phyloP scores from a whole-genome alignment of 1,284 basidiomycete genomes.

The Malassezia sympodialis region DNA sequence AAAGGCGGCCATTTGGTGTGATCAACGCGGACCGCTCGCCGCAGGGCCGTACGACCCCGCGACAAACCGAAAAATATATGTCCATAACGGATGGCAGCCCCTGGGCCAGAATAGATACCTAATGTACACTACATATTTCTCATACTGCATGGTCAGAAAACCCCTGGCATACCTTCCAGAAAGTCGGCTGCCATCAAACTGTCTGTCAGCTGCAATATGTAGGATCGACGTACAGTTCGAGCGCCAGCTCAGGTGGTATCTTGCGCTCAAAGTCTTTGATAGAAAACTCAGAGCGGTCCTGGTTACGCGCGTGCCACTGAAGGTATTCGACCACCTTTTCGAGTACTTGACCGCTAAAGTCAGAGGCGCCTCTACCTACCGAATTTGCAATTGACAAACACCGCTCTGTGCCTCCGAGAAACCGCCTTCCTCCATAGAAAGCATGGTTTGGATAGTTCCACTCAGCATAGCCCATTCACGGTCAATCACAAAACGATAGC shows the following conservation, averaged over 20 bases:
- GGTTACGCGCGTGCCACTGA: constrained; percentile 63
- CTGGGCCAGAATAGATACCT: neutral
- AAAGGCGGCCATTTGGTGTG: constrained; percentile 22
- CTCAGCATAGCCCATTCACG: constrained; percentile 20
- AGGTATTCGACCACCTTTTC: constrained; percentile 75
- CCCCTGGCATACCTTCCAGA: constrained; percentile 23
- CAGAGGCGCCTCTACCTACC: constrained; percentile 30
- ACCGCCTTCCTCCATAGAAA: constrained; percentile 27
- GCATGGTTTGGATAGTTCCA: constrained; percentile 35
- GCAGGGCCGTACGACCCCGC: neutral
- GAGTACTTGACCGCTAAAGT: constrained; percentile 56
- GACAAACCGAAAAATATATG: neutral
- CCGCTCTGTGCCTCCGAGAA: constrained; percentile 50
- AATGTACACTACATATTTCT: constrained; percentile 5
- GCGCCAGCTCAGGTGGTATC: constrained; percentile 65
- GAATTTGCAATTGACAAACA: constrained; percentile 48
- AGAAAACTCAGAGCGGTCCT: constrained; percentile 58
- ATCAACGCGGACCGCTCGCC: constrained; percentile 28
- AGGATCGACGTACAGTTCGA: constrained; percentile 64
- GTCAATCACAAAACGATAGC: constrained; percentile 36
- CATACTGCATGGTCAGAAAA: neutral
- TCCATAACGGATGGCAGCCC: neutral
- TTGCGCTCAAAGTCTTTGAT: constrained; percentile 68
- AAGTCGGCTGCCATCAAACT: constrained; percentile 44
- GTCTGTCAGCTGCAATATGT: neutral